These are phyloP conservation scores for Chaetomiaceae sp. DNA, from an alignment of 2,329 filamentous ascomycete species.

Conservation along the genomic window DNA sequence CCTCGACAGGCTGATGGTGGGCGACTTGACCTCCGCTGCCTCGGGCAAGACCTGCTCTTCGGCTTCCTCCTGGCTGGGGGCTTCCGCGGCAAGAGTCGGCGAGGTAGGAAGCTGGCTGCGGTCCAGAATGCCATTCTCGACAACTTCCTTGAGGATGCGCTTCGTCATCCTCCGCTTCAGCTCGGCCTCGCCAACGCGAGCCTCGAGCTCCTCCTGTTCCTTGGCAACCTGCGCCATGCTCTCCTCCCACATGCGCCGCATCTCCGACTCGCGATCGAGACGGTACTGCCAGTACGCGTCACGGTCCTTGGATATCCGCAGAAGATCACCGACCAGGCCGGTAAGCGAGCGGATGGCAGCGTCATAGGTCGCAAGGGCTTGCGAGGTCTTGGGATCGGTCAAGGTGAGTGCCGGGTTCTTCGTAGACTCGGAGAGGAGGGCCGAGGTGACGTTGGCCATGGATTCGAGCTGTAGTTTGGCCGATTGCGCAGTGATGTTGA, in stretches of 20 bases:
- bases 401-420: slow-evolving; percentile 67
- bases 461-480: slow-evolving; percentile 89
- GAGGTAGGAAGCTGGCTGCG: slow-evolving; percentile 32
- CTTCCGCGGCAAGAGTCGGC: slow-evolving; percentile 30
- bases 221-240: slow-evolving; percentile 96
- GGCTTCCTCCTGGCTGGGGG: slow-evolving; percentile 33
- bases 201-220: slow-evolving; percentile 89
- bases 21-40: slow-evolving; percentile 35
- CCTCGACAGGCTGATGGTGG: slow-evolving; percentile 41
- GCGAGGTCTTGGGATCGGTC: slow-evolving; percentile 69
- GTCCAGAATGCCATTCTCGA: slow-evolving; percentile 51
- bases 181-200: slow-evolving; percentile 81
- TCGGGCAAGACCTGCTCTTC: slow-evolving; percentile 24
- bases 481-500: slow-evolving; percentile 95
- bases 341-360: slow-evolving; percentile 84
- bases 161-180: slow-evolving; percentile 87
- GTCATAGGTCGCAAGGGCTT: slow-evolving; percentile 82
- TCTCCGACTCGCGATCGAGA: slow-evolving; percentile 82
- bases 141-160: slow-evolving; percentile 77
- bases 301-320: slow-evolving; percentile 88
- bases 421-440: slow-evolving; percentile 65
- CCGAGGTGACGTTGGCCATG: slow-evolving; percentile 77
- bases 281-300: slow-evolving; percentile 97
- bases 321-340: slow-evolving; percentile 74
- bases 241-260: slow-evolving; percentile 96